Conservation (phyloP, 495 filamentous ascomycete species). For the Talaromyces proteolyticus region DNA sequence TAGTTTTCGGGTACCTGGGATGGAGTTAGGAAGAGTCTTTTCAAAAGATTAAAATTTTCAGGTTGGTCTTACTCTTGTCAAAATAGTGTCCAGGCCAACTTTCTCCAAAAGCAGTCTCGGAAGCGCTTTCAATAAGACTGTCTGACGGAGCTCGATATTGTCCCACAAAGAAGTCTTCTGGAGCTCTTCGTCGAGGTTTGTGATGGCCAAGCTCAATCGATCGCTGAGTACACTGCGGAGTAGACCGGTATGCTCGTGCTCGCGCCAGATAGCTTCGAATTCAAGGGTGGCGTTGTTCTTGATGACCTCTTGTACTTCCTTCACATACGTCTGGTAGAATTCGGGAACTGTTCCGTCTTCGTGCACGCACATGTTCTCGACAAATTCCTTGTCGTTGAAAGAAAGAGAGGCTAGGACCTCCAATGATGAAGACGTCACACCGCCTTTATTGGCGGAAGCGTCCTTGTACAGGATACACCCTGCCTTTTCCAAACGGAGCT, state of each 20-base stretch:
- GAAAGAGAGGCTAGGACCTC: conserved; percentile 92
- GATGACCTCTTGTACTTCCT: conserved; percentile 83
- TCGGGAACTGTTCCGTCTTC: conserved; percentile 70
- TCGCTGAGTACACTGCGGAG: conserved; percentile 82
- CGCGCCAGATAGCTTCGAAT: conserved; percentile 97
- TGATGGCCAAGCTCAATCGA: conserved; percentile 84
- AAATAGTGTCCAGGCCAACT: conserved; percentile 84
- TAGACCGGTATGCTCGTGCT: conserved; percentile 75
- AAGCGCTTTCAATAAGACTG: conserved; percentile 79
- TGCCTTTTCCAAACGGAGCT: conserved; percentile 87
- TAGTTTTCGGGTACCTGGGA: conserved; percentile 82
- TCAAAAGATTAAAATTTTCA: not conserved
- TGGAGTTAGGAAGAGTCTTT: conserved; percentile 15
- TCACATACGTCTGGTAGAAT: conserved; percentile 92
- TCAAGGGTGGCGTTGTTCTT: conserved; percentile 84
- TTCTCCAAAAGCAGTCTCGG: conserved; percentile 79
- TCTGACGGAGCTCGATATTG: conserved; percentile 67
- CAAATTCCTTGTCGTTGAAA: conserved; percentile 85
- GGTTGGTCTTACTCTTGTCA: conserved; percentile 52
- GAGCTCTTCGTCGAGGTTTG: conserved; percentile 88
- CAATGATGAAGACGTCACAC: conserved; percentile 95
- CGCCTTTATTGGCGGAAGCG: conserved; percentile 97
- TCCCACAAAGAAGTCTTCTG: conserved; percentile 91
- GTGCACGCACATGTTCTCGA: conserved; percentile 86
- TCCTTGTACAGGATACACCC: conserved; percentile 96